Base-by-base conservation (phyloP, 139 green algal species). In the Nannochloris sp. region DNA sequence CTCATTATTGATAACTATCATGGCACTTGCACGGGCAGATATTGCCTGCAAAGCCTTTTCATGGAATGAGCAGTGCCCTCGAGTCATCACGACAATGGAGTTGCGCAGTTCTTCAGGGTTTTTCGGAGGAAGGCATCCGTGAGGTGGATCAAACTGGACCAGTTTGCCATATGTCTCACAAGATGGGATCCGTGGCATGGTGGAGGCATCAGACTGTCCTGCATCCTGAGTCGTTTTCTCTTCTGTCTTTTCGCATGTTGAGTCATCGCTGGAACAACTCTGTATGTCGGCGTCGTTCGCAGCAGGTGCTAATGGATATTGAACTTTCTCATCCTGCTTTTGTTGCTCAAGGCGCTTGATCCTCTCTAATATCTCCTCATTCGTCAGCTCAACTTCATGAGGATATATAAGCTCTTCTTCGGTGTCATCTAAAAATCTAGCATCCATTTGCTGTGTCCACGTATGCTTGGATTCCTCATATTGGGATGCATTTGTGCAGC, bases 361-460 rank as follows among this genome's bases (percentile, higher is more conserved):
- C 15, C 36, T n/a, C 4, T 61, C 31, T 46, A 61, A 19, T 21
- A 46, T 60, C 53, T 46, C 31, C 55, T 60, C 31, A 61, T 53
- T 46, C 16, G 55, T 61, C 16, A 61, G 55, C 18, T 46, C 57
- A 23, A 63, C n/a, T 24, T 25, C 43, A 44, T 57, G 25, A 14
- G n/a, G 23, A 66, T 44, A 27, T 48, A 25, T 15, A 7, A 29
- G 25, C 5, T 68, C 18, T 21, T 34, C 16, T 12, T 27, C 23
- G 10, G 36, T 46, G 8, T 29, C 31, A 21, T 36, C 19, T 16
- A 21, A 44, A 21, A 55, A 44, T 37, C 2, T 31, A 15, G 31
- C 54, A 44, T 21, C 53, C 11, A 21, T 21, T 36, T 53, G 18
- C 16, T 53, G 0, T 21, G 16, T 53, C 46, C 46, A 53, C 6